These are phyloP conservation scores for Sugiyamaella qingdaonensis DNA, from an alignment of 805 yeast genomes.

Conservation along the genomic window DNA sequence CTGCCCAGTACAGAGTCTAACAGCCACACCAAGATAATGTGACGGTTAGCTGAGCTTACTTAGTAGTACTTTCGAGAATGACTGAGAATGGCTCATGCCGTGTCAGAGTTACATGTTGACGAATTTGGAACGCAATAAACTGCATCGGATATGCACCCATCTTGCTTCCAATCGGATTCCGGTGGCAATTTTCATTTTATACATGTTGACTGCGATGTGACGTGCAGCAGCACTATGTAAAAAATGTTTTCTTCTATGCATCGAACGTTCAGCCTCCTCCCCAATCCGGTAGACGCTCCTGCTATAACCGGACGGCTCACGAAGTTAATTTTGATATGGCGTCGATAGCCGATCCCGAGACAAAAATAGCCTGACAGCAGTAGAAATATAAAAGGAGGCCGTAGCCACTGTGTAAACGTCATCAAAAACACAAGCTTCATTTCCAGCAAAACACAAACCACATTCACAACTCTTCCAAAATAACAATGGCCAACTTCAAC, in stretches of 20 bases:
- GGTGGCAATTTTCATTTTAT: too few relatives aligned
- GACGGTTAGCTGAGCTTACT: too few relatives aligned
- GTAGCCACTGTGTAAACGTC: background rate
- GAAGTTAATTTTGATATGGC: background rate
- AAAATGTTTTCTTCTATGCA: background rate
- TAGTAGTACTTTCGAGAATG: too few relatives aligned
- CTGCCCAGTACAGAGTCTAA: too few relatives aligned
- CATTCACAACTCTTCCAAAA: background rate
- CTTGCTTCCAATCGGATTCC: too few relatives aligned
- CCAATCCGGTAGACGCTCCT: background rate
- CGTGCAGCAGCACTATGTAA: background rate
- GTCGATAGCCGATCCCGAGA: background rate
- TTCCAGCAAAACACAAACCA: background rate
- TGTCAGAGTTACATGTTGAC: too few relatives aligned
- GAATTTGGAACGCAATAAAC: too few relatives aligned
- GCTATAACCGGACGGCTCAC: background rate
- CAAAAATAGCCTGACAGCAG: background rate
- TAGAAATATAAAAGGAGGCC: background rate
- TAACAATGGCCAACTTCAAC: conserved; percentile 2
- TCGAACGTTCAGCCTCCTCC: background rate
- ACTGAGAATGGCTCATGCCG: too few relatives aligned
- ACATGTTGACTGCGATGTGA: too few relatives aligned
- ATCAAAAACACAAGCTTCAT: background rate
- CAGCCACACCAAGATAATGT: too few relatives aligned
- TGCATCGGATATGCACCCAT: too few relatives aligned